phyloP scores from a whole-genome alignment of 176 grass and related monocot species.

The Aechmea fasciata region DNA sequence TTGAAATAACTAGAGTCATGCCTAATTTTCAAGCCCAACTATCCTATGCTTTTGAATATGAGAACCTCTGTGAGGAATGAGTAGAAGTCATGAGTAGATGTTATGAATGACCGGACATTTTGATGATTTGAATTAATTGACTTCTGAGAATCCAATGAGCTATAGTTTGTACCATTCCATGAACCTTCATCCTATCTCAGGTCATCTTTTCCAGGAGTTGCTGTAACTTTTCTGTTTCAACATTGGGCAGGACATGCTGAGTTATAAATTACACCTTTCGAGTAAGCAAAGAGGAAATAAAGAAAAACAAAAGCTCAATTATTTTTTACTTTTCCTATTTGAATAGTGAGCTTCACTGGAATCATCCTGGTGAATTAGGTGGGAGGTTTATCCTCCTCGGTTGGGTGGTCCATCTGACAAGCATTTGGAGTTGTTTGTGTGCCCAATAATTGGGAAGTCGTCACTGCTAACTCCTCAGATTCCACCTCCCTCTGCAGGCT shows the following conservation, averaged over 20 bases:
- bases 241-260: background rate
- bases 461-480: conserved; percentile 13
- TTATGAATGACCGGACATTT: too few species aligned
- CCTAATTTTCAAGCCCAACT: too few species aligned
- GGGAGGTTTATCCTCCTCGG: background rate
- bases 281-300: too few species aligned
- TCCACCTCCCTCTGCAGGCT: conserved; percentile 1
- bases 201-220: background rate
- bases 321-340: background rate
- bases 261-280: too few species aligned
- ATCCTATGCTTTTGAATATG: too few species aligned
- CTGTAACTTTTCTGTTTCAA: background rate
- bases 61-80: too few species aligned
- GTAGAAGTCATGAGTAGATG: too few species aligned
- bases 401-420: conserved; percentile 17
- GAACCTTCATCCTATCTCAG: background rate
- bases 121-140: too few species aligned
- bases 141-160: too few species aligned
- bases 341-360: background rate
- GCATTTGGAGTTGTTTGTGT: conserved; percentile 15
- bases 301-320: too few species aligned
- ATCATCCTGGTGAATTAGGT: background rate
- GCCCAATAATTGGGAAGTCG: conserved; percentile 29
- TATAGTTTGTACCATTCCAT: too few species aligned
- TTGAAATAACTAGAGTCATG: too few species aligned